Conservation (phyloP, 768 basidiomycete species). For the Hirschioporus abietinus region DNA sequence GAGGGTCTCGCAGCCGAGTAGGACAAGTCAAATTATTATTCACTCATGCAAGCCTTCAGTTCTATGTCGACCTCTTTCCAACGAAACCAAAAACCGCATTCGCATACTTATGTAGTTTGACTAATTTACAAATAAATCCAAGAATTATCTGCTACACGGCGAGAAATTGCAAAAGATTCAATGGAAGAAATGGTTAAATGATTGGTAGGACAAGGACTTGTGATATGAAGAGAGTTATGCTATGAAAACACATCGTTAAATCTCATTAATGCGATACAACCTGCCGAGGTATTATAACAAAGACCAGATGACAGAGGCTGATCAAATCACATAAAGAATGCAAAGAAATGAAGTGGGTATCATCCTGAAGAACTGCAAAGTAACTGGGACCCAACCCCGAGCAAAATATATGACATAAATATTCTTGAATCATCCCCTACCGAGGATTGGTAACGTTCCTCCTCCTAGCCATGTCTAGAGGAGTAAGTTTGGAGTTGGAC, state of each 20-base stretch:
- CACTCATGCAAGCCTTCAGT: no score
- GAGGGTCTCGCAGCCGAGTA: neutral
- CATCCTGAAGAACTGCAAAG: neutral
- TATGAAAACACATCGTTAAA: neutral
- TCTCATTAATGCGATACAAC: neutral
- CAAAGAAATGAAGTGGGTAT: neutral
- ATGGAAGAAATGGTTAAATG: neutral
- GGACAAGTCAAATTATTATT: neutral
- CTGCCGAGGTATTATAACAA: neutral
- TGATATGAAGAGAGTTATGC: neutral
- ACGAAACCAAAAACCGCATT: no score
- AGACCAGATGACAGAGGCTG: neutral
- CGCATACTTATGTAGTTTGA: neutral
- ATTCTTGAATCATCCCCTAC: neutral
- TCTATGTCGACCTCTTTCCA: no score
- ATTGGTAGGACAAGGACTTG: neutral
- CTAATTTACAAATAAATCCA: neutral
- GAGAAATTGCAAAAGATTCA: neutral
- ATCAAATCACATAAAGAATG: neutral
- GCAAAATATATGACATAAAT: neutral
- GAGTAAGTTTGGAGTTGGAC: neutral
- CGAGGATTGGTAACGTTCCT: neutral
- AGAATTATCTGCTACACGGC: neutral
- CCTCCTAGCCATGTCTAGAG: conserved; percentile 4
- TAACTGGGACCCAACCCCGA: neutral